phyloP scores from a whole-genome alignment of 2,329 filamentous ascomycete genomes.

The Ascochyta viciae-villosae region DNA sequence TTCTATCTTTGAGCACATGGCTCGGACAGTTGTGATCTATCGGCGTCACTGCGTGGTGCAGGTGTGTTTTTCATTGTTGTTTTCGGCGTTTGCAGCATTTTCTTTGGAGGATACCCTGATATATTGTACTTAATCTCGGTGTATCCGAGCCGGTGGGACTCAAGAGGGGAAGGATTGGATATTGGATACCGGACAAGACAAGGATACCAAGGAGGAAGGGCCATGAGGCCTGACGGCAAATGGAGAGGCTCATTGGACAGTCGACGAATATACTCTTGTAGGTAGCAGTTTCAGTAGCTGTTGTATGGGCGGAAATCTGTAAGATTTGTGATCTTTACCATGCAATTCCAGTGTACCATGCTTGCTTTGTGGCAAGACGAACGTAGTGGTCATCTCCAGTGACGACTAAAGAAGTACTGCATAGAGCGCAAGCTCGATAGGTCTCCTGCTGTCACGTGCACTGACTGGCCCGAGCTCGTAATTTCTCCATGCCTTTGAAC shows the following conservation, averaged over 20 bases:
- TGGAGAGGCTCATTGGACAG: background rate
- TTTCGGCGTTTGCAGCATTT: slow-evolving; percentile 9
- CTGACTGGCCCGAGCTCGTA: slow-evolving; percentile 6
- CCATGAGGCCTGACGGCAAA: too few species aligned
- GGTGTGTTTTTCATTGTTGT: background rate
- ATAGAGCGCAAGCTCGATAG: too few species aligned
- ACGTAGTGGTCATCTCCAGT: background rate
- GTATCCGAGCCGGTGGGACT: slow-evolving; percentile 2
- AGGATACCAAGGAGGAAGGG: background rate
- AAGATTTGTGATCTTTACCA: slow-evolving; percentile 16
- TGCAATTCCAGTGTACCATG: background rate
- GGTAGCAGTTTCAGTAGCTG: slow-evolving; percentile 9
- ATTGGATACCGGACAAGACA: slow-evolving; percentile 9
- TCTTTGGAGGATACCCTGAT: slow-evolving; percentile 37
- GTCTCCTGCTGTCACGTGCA: slow-evolving; percentile 9
- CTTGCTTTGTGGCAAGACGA: background rate
- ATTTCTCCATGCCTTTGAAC: slow-evolving; percentile 27
- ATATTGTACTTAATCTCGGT: slow-evolving; percentile 7
- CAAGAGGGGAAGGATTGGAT: background rate
- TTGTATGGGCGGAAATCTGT: slow-evolving; percentile 17
- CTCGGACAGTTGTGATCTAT: background rate
- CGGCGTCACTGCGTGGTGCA: slow-evolving; percentile 5
- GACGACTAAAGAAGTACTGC: background rate
- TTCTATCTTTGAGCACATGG: background rate
- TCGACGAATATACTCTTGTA: background rate